Percentiles rank a stretch among this genome's conserved stretches.
phyloP scores from a whole-genome alignment of 2,329 filamentous ascomycete species.

The Claviceps cyperi region DNA sequence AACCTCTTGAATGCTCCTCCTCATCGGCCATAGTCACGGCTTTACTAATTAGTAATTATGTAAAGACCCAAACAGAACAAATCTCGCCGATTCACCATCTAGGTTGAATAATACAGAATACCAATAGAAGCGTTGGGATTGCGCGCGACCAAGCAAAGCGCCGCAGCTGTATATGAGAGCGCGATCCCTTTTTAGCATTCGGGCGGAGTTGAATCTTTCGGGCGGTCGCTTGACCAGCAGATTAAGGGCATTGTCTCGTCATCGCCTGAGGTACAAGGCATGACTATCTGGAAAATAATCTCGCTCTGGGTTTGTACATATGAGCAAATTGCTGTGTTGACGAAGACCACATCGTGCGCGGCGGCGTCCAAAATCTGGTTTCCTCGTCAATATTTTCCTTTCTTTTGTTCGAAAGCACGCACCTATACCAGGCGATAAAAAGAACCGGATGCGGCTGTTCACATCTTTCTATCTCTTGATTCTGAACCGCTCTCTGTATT shows the following conservation, averaged over 20 bases:
- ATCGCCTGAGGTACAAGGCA: not conserved
- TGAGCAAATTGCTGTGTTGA: not conserved
- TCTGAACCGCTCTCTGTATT: not conserved
- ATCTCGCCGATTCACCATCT: not conserved
- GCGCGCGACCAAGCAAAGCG: not conserved
- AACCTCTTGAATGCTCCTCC: slow-evolving; percentile 3
- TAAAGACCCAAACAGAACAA: slow-evolving; percentile 5
- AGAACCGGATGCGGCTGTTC: not conserved
- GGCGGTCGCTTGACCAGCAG: slow-evolving; percentile 13
- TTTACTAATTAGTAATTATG: slow-evolving; percentile 1
- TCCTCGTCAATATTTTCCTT: not conserved
- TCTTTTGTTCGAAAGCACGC: not conserved
- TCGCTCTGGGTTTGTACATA: not conserved
- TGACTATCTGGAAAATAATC: not conserved
- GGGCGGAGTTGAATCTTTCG: slow-evolving; percentile 18
- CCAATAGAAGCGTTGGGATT: not conserved
- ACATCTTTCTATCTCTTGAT: not conserved
- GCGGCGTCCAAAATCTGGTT: not conserved
- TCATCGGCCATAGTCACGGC: slow-evolving; percentile 3
- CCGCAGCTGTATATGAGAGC: slow-evolving; percentile 11
- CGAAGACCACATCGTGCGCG: not conserved
- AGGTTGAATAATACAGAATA: slow-evolving; percentile 6
- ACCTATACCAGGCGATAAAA: not conserved
- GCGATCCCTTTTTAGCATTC: slow-evolving; percentile 17
- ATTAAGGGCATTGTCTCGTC: slow-evolving; percentile 8